phyloP scores from a whole-genome alignment of 306 rosid species.

The Vachellia pachyceras region DNA sequence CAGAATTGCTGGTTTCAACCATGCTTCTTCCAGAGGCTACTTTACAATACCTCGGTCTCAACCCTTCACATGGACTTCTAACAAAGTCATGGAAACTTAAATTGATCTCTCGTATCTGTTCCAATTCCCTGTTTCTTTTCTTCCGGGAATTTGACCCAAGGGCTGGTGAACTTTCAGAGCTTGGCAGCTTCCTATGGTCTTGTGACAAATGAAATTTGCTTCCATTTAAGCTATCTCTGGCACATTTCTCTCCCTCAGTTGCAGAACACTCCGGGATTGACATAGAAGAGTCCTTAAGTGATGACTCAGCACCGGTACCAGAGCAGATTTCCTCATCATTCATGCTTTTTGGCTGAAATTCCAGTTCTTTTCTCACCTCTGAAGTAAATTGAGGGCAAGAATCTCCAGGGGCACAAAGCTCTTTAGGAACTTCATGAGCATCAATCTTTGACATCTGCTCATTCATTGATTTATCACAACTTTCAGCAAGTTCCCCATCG shows the following conservation, averaged over 20 bases:
- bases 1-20: conserved; percentile 37
- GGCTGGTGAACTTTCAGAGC: conserved; percentile 39
- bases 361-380: conserved; percentile 36
- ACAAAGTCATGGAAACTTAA: conserved; percentile 53
- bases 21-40: conserved; percentile 37
- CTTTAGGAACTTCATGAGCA: conserved; percentile 40
- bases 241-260: conserved; percentile 41
- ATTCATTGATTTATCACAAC: conserved; percentile 31
- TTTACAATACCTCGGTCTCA: conserved; percentile 78
- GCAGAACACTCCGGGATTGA: conserved; percentile 49
- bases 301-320: conserved; percentile 32
- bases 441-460: conserved; percentile 27
- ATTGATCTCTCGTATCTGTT: conserved; percentile 43
- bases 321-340: conserved; percentile 44
- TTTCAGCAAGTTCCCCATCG: conserved; percentile 31
- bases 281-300: conserved; percentile 30
- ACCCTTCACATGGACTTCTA: conserved; percentile 91
- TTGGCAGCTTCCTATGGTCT: conserved; percentile 46
- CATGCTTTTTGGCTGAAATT: conserved; percentile 31
- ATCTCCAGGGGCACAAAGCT: conserved; percentile 37
- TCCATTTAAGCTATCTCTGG: conserved; percentile 31
- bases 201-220: conserved; percentile 46
- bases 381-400: conserved; percentile 38
- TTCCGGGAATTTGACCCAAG: conserved; percentile 41
- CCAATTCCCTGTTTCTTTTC: conserved; percentile 64